Evolutionary conservation across 1,284 basidiomycete genomes (phyloP).

Genomic region (Melanopsichium pennsylvanicum): DNA sequence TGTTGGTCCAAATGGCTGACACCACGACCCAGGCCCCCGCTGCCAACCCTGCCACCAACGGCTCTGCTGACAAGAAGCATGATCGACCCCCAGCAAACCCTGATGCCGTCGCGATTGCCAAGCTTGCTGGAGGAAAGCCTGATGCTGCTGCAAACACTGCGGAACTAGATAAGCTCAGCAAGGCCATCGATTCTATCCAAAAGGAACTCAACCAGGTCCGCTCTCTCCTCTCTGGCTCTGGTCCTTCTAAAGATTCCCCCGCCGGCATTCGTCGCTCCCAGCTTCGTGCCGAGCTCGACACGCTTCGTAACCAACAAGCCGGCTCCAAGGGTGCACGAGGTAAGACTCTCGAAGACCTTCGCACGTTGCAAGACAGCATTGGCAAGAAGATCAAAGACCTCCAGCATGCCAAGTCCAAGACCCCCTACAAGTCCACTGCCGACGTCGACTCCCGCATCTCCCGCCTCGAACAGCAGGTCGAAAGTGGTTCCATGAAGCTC

Average conservation of each 20-base stretch:
- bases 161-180: slow-evolving; percentile 60
- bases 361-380: slow-evolving; percentile 79
- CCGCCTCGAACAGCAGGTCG: slow-evolving; percentile 81
- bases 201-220: slow-evolving; percentile 71
- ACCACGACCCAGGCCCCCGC: slow-evolving; percentile 11
- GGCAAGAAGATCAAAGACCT: slow-evolving; percentile 91
- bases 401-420: slow-evolving; percentile 81
- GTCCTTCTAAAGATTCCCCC: slow-evolving; percentile 58
- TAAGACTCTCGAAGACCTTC: slow-evolving; percentile 84
- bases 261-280: slow-evolving; percentile 77
- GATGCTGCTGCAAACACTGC: slow-evolving; percentile 56
- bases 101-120: slow-evolving; percentile 57
- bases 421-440: slow-evolving; percentile 81
- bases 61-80: slow-evolving; percentile 21
- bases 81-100: slow-evolving; percentile 43
- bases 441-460: slow-evolving; percentile 85
- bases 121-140: slow-evolving; percentile 61
- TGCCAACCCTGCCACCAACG: slow-evolving; percentile 1
- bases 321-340: slow-evolving; percentile 78
- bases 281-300: slow-evolving; percentile 83
- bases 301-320: slow-evolving; percentile 81
- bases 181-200: slow-evolving; percentile 56
- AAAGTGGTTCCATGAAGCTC: slow-evolving; percentile 89
- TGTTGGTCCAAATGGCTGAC: slow-evolving; percentile 36
- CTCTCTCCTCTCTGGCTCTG: slow-evolving; percentile 70